phyloP scores from a whole-genome alignment of 2,329 filamentous ascomycete genomes.

The Coniochaeta sp. region DNA sequence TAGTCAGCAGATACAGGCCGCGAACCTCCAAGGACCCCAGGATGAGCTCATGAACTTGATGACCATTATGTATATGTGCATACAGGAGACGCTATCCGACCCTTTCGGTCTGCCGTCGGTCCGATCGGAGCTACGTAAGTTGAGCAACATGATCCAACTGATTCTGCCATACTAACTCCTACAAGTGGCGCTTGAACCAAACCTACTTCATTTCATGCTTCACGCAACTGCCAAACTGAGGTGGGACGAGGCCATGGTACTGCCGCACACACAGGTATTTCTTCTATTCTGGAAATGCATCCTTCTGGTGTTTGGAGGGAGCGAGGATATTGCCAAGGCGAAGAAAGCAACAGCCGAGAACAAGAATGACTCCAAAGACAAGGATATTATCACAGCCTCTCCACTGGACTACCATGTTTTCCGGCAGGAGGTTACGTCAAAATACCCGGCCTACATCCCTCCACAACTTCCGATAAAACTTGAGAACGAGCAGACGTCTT shows the following conservation, averaged over 20 bases:
- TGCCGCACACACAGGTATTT: constrained; percentile 64
- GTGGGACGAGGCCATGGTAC: constrained; percentile 61
- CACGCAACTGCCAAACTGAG: constrained; percentile 60
- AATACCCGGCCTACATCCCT: constrained; percentile 94
- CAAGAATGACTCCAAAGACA: constrained; percentile 51
- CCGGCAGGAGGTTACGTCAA: constrained; percentile 92
- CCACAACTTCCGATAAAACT: constrained; percentile 76
- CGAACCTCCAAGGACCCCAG: constrained; percentile 41
- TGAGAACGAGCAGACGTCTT: constrained; percentile 84
- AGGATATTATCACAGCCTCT: constrained; percentile 82
- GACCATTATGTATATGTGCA: constrained; percentile 53
- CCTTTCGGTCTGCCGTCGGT: constrained; percentile 38
- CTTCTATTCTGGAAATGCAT: constrained; percentile 89
- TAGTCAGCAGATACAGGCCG: constrained; percentile 27
- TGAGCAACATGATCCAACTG: constrained; percentile 9
- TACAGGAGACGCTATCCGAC: constrained; percentile 50
- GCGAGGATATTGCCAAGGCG: constrained; percentile 61
- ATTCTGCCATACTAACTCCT: constrained; percentile 16
- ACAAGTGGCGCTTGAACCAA: constrained; percentile 51
- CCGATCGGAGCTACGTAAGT: constrained; percentile 42
- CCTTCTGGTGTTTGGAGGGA: constrained; percentile 77
- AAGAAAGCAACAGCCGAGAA: constrained; percentile 66
- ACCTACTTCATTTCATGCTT: constrained; percentile 65
- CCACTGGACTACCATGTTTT: constrained; percentile 95
- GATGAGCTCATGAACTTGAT: constrained; percentile 57